A percentile compares a stretch with the other conserved stretches of the same genome.
Conservation (phyloP, 2,329 filamentous ascomycete species). For the Neonectria punicea region DNA sequence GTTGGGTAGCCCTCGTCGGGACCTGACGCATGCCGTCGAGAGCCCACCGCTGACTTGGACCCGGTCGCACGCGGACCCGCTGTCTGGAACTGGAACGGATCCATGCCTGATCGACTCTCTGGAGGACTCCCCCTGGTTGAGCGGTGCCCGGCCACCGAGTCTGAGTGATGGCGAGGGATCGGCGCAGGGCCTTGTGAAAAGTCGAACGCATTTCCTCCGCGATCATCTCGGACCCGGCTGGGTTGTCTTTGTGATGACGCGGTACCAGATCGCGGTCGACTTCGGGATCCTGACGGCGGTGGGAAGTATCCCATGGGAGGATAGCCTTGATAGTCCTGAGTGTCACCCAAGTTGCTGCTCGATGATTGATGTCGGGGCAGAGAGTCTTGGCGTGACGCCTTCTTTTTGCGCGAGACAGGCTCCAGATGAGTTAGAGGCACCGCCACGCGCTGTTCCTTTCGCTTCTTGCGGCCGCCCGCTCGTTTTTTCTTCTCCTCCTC, state of each 20-base stretch:
- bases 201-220: constrained; percentile 55
- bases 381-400: constrained; percentile 47
- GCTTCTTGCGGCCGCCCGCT: constrained; percentile 50
- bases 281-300: constrained; percentile 54
- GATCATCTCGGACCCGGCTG: constrained; percentile 48
- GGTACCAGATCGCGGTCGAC: constrained; percentile 56
- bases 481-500: constrained; percentile 51
- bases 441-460: constrained; percentile 60
- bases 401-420: constrained; percentile 52
- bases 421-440: constrained; percentile 65
- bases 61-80: constrained; percentile 54
- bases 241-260: constrained; percentile 50
- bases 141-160: constrained; percentile 50
- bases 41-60: constrained; percentile 45
- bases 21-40: constrained; percentile 53
- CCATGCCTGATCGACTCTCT: constrained; percentile 38
- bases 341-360: constrained; percentile 48
- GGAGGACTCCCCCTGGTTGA: constrained; percentile 47
- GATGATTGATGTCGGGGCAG: constrained; percentile 53
- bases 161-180: constrained; percentile 56
- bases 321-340: constrained; percentile 49
- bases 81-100: constrained; percentile 66
- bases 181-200: constrained; percentile 51
- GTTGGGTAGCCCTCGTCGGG: constrained; percentile 44
- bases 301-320: constrained; percentile 64